phyloP scores from a whole-genome alignment of 139 green algal genomes.

The Volvox reticuliferus region DNA sequence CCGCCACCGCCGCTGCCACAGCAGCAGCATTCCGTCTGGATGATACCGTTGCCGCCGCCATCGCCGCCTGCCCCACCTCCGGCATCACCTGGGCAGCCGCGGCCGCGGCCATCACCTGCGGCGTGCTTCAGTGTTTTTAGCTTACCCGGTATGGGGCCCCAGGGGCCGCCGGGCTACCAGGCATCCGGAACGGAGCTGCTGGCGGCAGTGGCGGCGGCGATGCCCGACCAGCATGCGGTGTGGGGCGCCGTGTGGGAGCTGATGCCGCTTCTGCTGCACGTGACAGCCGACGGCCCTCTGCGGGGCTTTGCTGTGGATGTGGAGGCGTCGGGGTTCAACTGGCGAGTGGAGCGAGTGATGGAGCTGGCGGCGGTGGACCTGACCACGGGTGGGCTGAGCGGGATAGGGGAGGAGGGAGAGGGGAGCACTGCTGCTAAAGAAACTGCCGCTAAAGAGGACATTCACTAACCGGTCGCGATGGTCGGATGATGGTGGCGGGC shows the following conservation, averaged over 20 bases:
- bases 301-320: slow-evolving; percentile 28
- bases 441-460: no score
- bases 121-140: neutral
- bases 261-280: slow-evolving; percentile 30
- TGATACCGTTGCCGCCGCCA: neutral
- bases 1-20: neutral
- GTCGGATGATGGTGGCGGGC: no score
- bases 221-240: slow-evolving; percentile 11
- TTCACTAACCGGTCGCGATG: no score
- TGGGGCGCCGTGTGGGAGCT: slow-evolving; percentile 33
- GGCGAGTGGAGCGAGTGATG: neutral
- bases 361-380: slow-evolving; percentile 39
- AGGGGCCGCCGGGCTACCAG: neutral
- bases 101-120: neutral
- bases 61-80: neutral
- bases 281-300: neutral
- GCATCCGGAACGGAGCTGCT: slow-evolving; percentile 5
- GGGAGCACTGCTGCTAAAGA: no score
- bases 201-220: slow-evolving; percentile 35
- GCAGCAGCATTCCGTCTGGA: neutral
- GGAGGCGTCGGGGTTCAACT: slow-evolving; percentile 2
- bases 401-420: neutral
- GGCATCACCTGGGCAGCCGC: neutral
- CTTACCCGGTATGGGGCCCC: neutral
- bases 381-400: neutral